Percentiles rank a stretch among this genome's conserved stretches.
Evolutionary conservation across 164 flowering plant genomes (phyloP).

Genomic region (Nymphaea thermarum): DNA sequence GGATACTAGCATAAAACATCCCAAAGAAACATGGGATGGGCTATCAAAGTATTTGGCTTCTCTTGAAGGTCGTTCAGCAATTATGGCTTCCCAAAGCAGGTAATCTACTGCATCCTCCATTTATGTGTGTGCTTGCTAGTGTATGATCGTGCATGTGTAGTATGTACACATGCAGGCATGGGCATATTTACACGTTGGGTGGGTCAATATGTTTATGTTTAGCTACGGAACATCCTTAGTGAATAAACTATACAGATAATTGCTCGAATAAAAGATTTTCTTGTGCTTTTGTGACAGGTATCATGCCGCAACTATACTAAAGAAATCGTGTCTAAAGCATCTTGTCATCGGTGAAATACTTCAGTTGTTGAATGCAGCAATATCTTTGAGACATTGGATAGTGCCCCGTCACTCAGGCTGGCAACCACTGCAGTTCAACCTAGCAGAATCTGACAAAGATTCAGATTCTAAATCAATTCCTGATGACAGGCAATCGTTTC

Average conservation of each 20-base stretch:
- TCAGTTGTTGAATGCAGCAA: conserved; percentile 55
- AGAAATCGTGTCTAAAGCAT: conserved; percentile 41
- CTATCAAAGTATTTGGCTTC: conserved; percentile 49
- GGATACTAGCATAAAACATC: conserved; percentile 34
- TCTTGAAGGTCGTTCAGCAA: conserved; percentile 43
- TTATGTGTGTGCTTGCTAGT: background rate
- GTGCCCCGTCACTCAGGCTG: conserved; percentile 55
- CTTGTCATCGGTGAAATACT: conserved; percentile 61
- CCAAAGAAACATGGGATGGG: conserved; percentile 51
- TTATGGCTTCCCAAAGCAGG: conserved; percentile 67
- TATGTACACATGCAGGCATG: too few relatives aligned
- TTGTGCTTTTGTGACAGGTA: conserved; percentile 27
- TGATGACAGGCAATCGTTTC: background rate
- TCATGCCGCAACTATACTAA: conserved; percentile 59
- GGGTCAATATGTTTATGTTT: too few relatives aligned
- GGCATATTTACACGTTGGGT: too few relatives aligned
- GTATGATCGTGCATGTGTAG: too few relatives aligned
- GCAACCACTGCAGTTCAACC: conserved; percentile 57
- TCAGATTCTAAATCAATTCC: conserved; percentile 1
- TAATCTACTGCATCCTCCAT: conserved; percentile 7
- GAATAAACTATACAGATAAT: too few relatives aligned
- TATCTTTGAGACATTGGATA: conserved; percentile 56
- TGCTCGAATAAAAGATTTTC: background rate
- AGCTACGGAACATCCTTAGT: too few relatives aligned
- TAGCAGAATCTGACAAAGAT: conserved; percentile 24